A percentile compares a stretch with the other conserved stretches of the same genome.
Conservation (phyloP, 1,284 basidiomycete genomes). For the Retiboletus flavoniger region DNA sequence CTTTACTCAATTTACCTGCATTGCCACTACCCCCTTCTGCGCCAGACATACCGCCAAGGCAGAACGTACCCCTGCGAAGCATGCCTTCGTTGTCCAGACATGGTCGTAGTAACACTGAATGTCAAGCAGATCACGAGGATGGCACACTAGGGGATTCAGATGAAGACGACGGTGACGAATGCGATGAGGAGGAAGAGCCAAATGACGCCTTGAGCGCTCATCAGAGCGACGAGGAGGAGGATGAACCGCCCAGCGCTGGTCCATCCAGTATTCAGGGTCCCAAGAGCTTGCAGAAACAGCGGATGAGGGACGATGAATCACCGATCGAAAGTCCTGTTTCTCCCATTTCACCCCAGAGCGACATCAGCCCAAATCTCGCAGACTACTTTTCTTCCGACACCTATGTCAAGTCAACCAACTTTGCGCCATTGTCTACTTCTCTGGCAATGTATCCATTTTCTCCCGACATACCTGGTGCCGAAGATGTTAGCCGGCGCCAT, state of each 20-base stretch:
- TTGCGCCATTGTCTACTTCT: constrained; percentile 13
- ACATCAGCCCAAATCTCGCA: constrained; percentile 10
- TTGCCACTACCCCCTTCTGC: constrained; percentile 21
- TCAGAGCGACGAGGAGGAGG: constrained; percentile 37
- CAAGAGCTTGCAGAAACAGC: constrained; percentile 19
- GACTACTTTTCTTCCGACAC: constrained; percentile 35
- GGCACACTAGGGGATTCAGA: constrained; percentile 39
- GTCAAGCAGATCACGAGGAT: constrained; percentile 41
- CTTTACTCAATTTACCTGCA: constrained; percentile 27
- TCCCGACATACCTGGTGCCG: constrained; percentile 6
- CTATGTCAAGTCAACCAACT: constrained; percentile 7
- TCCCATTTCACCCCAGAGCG: not conserved
- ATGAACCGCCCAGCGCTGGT: constrained; percentile 21
- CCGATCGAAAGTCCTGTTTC: constrained; percentile 6
- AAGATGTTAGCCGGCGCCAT: constrained; percentile 1
- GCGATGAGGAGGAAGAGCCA: constrained; percentile 33
- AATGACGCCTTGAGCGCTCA: constrained; percentile 29
- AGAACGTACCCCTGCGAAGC: constrained; percentile 38
- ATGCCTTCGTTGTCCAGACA: constrained; percentile 52
- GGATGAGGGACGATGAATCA: constrained; percentile 6
- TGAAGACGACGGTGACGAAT: constrained; percentile 37
- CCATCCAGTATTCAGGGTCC: constrained; percentile 19
- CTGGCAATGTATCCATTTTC: constrained; percentile 19
- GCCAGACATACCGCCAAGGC: constrained; percentile 20
- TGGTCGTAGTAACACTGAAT: constrained; percentile 38